phyloP scores from a whole-genome alignment of 768 basidiomycete genomes.

The Macrolepiota fuliginosa region DNA sequence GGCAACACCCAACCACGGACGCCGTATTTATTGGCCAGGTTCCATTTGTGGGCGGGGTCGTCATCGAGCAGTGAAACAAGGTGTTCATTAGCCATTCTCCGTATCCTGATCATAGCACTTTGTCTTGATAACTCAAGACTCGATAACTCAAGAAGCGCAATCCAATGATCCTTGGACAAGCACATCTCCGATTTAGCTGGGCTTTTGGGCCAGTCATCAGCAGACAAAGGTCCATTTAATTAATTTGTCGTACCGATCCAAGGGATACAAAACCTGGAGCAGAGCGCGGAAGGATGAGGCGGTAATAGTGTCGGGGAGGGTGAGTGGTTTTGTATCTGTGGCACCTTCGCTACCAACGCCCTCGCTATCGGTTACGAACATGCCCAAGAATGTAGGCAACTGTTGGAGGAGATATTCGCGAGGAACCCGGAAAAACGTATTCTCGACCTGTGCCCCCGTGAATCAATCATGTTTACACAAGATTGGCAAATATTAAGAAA shows the following conservation, averaged over 20 bases:
- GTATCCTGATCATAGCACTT: constrained; percentile 32
- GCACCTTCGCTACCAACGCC: not conserved
- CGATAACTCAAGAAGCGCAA: constrained; percentile 34
- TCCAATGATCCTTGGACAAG: constrained; percentile 29
- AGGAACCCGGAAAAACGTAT: too few relatives aligned
- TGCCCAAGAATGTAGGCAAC: too few relatives aligned
- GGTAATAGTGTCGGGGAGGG: not conserved
- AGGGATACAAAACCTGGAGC: constrained; percentile 10
- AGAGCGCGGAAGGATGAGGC: constrained; percentile 11
- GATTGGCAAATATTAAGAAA: too few relatives aligned
- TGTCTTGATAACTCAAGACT: constrained; percentile 37
- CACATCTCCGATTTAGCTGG: not conserved
- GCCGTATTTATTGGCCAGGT: constrained; percentile 28
- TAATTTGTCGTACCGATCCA: not conserved
- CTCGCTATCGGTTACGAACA: not conserved
- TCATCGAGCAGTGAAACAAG: constrained; percentile 19
- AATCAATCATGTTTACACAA: too few relatives aligned
- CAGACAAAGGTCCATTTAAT: not conserved
- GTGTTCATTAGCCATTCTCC: constrained; percentile 25
- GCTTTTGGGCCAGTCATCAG: not conserved
- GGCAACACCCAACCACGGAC: constrained; percentile 26
- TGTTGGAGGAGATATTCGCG: too few relatives aligned
- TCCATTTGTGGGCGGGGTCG: constrained; percentile 26
- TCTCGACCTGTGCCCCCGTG: too few relatives aligned
- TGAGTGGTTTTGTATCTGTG: not conserved